Evolutionary conservation across 116 monocot species (phyloP).

Genomic region (Cymodocea nodosa): DNA sequence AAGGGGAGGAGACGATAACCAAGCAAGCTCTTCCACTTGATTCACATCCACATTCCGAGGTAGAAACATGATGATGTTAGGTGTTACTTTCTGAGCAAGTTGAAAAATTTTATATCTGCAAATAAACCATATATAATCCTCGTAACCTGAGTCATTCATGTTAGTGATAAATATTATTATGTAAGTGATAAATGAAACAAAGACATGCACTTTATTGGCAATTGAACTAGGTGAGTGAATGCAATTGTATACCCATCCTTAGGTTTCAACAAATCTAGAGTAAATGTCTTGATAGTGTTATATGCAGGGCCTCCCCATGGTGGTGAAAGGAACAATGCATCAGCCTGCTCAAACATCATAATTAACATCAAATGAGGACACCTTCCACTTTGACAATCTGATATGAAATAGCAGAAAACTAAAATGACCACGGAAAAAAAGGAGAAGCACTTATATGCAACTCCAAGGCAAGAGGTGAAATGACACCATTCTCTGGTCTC

Average conservation of each 20-base stretch:
- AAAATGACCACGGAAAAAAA: too few relatives aligned
- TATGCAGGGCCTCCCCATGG: constrained; percentile 77
- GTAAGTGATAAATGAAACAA: too few relatives aligned
- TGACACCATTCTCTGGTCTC: too few relatives aligned
- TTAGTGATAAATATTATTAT: too few relatives aligned
- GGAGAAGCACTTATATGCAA: too few relatives aligned
- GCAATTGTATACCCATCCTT: constrained; percentile 44
- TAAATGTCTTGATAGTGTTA: constrained; percentile 22
- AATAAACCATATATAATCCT: background rate
- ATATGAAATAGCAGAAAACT: too few relatives aligned
- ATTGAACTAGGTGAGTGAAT: too few relatives aligned
- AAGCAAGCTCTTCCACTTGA: constrained; percentile 64
- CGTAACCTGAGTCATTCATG: too few relatives aligned
- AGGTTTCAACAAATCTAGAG: constrained; percentile 51
- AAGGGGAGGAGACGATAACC: constrained; percentile 58
- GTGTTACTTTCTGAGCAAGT: constrained; percentile 47
- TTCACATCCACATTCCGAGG: constrained; percentile 47
- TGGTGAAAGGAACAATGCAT: constrained; percentile 53
- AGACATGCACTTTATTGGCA: too few relatives aligned
- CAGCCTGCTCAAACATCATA: constrained; percentile 23
- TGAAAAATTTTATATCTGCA: constrained; percentile 51
- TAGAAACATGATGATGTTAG: constrained; percentile 64
- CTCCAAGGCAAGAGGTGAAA: too few relatives aligned
- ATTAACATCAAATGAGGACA: too few relatives aligned
- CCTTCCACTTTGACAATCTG: too few relatives aligned